Evolutionary conservation across 352 stramenopile genomes (phyloP).

Genomic region (Phytophthora meadii): DNA sequence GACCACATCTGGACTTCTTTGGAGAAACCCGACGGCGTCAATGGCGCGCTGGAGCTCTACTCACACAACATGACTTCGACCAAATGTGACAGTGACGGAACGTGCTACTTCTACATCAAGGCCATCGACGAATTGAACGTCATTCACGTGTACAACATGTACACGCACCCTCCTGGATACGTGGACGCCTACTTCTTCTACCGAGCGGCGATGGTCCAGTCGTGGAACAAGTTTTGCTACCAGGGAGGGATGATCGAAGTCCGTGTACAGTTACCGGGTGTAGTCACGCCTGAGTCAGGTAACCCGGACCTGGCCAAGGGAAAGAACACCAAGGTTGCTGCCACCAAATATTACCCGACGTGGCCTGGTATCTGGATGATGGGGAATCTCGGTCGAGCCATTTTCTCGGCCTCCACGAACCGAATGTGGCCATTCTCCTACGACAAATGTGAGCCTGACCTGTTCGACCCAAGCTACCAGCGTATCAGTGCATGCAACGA

Average conservation of each 20-base stretch:
- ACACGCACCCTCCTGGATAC: slow-evolving; percentile 55
- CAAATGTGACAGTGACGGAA: slow-evolving; percentile 50
- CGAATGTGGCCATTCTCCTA: slow-evolving; percentile 98
- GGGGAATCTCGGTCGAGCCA: slow-evolving; percentile 95
- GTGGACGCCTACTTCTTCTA: slow-evolving; percentile 58
- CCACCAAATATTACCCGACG: slow-evolving; percentile 73
- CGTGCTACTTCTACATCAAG: slow-evolving; percentile 62
- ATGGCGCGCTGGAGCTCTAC: slow-evolving; percentile 92
- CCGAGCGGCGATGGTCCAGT: slow-evolving; percentile 89
- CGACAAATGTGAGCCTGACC: slow-evolving; percentile 83
- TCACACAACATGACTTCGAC: slow-evolving; percentile 79
- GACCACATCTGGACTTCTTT: slow-evolving; percentile 95
- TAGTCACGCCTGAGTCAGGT: slow-evolving; percentile 46
- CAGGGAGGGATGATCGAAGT: slow-evolving; percentile 95
- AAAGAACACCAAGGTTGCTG: slow-evolving; percentile 55
- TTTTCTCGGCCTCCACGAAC: slow-evolving; percentile 94
- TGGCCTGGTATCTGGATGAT: slow-evolving; percentile 98
- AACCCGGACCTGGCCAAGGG: slow-evolving; percentile 59
- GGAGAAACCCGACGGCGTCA: slow-evolving; percentile 94
- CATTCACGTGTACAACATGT: slow-evolving; percentile 67
- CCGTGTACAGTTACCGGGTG: slow-evolving; percentile 86
- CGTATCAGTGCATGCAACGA: slow-evolving; percentile 90
- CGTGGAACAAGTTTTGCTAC: slow-evolving; percentile 96
- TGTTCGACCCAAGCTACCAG: slow-evolving; percentile 63
- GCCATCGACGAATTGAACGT: slow-evolving; percentile 41